Evolutionary conservation across 169 alveolate species (phyloP), one percentile per base, ranked within the genome.

Genomic region (Eimeria sp.): DNA sequence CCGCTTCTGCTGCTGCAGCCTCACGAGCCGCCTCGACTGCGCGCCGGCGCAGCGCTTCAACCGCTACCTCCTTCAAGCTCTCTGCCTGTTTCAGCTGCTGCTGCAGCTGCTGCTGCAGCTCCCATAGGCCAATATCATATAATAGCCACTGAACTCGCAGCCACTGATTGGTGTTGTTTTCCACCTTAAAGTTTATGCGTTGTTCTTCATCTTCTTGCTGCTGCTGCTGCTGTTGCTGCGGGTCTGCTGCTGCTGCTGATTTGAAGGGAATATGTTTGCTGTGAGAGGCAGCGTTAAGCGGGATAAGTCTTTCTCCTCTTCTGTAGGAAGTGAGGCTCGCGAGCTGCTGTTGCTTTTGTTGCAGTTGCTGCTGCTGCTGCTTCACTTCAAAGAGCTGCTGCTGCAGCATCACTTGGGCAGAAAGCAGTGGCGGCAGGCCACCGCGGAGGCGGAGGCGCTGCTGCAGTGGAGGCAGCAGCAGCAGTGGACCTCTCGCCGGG

Each of bases 151-250:
- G 46, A 40, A 85, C 91, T 18, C 58, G 91, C 77, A 85, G 77
- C 91, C 91, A 85, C 58, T 85, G n/a, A 78, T 46, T 85, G 60
- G 78, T 85, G 91, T 46, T 85, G 52, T 85, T 85, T 49, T 85
- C 91, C 23, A 85, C 58, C 37, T n/a, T 56, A 62, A 85, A 60
- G 62, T 18, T 58, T 40, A 85, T 37, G 43, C 77, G 64, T 46
- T 58, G 78, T 60, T 85, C 91, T n/a, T 56, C 77, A n/a, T 85
- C 78, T 43, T 60, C 72, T 52, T 40, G 58, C 58, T 56, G 78
- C 40, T 37, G 77, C 8, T 60, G 91, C 66, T 37, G 62, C 46
- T 62, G 58, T 25, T 54, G n/a, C 58, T 13, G 52, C 68, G 16
- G 46, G 62, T 60, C 78, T 20, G 77, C 20, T 56, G 77, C 43